Evolutionary conservation across 768 basidiomycete genomes (phyloP), one percentile per base, ranked within the genome.

Genomic region (Termitomyces sp.): DNA sequence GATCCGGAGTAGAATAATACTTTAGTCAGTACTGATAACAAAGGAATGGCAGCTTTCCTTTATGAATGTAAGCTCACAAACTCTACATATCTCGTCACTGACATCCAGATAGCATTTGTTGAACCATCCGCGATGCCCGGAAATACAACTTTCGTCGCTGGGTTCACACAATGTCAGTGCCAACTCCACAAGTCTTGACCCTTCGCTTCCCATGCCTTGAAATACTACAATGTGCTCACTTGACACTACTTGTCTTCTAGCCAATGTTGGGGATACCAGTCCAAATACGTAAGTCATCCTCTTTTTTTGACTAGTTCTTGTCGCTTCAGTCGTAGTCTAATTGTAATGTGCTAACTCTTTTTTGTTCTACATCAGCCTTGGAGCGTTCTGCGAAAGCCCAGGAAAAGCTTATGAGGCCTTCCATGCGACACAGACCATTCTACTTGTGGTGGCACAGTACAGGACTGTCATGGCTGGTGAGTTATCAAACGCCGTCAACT

Each of bases 31-130:
- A 73, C 81, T 3, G 91, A 92, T 72, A 92, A 92, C 76, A 92
- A 93, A 71, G 91, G 91, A 45, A 91, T 92, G 89, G 89, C 91
- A 3, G 89, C 89, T 8, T 87, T 83, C 71, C 70, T 92, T 17
- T 93, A 90, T 62, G 91, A 92, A 79, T 75, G 87, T 88, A 60
- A 54, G 54, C 57, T 40, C 17, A 9, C 34, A 29, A n/a, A 34
- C 32, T 36, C 42, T n/a, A 25, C 36, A 45, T 34, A 40, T 52
- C 48, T 57, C 47, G 48, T 46, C 42, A 53, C 54, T 60, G 37
- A 65, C 42, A 50, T 65, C 43, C 38, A 25, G 34, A 57, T 62
- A 90, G 87, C 86, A 20, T 81, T 77, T 57, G 78, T 84, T 0
- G 88, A 91, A 67, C 89, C 90, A 3, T 69, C 77, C 52, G 63